Base-by-base conservation (phyloP, 2,329 filamentous ascomycete species). In the Colletotrichum euphorbiae region DNA sequence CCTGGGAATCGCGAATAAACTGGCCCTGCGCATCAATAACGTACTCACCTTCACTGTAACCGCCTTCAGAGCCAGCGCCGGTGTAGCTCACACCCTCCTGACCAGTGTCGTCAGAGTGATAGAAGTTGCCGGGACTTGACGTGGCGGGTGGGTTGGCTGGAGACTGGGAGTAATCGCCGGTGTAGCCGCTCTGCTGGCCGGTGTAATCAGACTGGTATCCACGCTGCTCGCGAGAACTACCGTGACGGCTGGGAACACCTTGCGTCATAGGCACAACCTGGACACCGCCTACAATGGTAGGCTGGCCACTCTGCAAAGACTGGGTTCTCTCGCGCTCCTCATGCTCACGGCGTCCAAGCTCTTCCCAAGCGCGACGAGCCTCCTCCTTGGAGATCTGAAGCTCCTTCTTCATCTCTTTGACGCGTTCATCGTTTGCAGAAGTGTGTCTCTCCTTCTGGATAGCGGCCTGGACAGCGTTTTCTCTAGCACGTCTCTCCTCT, bases 311-410 rank as follows among this genome's bases (percentile, higher is more conserved):
- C 74, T 96, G 90, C 24, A 99, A 83, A n/a, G 93, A 94, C 31
- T 89, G 85, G 2, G 93, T 96, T 51, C 93, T 88, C 71, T 98
- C 94, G 6, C 95, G 89, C 79, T 98, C 95, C 79, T 97, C 93
- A 76, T 98, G 93, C 79, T 98, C 96, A 58, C 94, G 89, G 58
- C 95, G 88, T 24, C 96, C 96, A 1, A 99, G 88, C 79, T 98
- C 96, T 81, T 99, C 96, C 96, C 96, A 99, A 1, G 96, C 96
- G 65, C 96, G 89, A 40, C 95, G 90, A 8, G 96, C 95, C 79
- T 99, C 96, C 73, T 98, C 95, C 76, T 97, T 98, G 43, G 94
- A 97, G 69, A 99, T 99, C 74, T 92, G 88, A 43, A 98, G 84
- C 80, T 99, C 96, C 71, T 96, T 93, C 73, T 92, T 91, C 91